phyloP scores from a whole-genome alignment of 2,329 filamentous ascomycete genomes.

The Ceratocystis huliohia region DNA sequence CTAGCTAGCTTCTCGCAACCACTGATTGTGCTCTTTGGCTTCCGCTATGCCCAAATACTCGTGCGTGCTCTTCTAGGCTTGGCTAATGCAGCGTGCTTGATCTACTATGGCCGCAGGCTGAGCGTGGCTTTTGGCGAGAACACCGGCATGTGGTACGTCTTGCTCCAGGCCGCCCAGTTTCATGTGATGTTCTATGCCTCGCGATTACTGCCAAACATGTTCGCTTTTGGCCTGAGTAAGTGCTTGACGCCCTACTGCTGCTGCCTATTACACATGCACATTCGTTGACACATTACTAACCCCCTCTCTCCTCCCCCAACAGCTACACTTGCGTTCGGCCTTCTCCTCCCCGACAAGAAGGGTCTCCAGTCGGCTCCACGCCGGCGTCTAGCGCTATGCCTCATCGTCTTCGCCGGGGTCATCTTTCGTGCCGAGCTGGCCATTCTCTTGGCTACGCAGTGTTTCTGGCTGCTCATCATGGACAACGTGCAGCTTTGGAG shows the following conservation, averaged over 20 bases:
- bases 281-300: background rate
- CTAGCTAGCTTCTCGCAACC: constrained; percentile 63
- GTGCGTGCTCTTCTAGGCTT: constrained; percentile 67
- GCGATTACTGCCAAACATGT: constrained; percentile 88
- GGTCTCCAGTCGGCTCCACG: constrained; percentile 29
- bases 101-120: constrained; percentile 52
- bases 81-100: constrained; percentile 57
- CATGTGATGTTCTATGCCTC: constrained; percentile 89
- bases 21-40: constrained; percentile 46
- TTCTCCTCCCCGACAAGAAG: constrained; percentile 30
- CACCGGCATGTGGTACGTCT: constrained; percentile 64
- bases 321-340: constrained; percentile 54
- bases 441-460: constrained; percentile 59
- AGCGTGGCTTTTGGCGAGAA: constrained; percentile 53
- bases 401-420: constrained; percentile 67
- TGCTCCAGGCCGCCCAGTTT: constrained; percentile 74
- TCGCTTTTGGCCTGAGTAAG: constrained; percentile 76
- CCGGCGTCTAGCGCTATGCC: constrained; percentile 52
- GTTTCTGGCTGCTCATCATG: constrained; percentile 49
- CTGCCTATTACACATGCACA: background rate
- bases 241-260: constrained; percentile 21
- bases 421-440: constrained; percentile 86
- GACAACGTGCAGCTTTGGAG: constrained; percentile 40
- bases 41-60: constrained; percentile 44
- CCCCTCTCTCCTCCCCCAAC: background rate